Conservation (phyloP, 2,329 filamentous ascomycete genomes). For the Elsinoe perseae region DNA sequence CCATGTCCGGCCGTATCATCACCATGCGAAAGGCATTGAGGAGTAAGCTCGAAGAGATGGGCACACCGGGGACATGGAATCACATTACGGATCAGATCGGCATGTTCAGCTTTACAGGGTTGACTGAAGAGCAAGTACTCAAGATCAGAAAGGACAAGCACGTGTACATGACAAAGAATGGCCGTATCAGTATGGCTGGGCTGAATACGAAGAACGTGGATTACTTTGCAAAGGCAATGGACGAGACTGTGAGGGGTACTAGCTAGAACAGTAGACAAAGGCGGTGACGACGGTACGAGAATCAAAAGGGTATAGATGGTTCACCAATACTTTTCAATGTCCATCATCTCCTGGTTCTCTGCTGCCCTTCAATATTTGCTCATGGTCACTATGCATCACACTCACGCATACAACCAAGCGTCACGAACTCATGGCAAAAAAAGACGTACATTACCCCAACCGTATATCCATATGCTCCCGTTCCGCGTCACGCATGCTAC, state of each 20-base stretch:
- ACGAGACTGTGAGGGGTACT: conserved; percentile 65
- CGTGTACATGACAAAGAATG: conserved; percentile 94
- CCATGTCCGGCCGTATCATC: conserved; percentile 93
- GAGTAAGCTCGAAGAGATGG: conserved; percentile 70
- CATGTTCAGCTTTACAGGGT: conserved; percentile 94
- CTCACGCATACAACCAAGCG: neutral
- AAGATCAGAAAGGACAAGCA: conserved; percentile 63
- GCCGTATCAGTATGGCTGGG: conserved; percentile 97
- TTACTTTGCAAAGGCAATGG: conserved; percentile 83
- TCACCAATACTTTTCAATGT: neutral
- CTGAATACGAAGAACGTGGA: conserved; percentile 86
- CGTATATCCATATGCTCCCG: neutral
- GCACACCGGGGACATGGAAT: conserved; percentile 86
- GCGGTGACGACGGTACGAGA: neutral
- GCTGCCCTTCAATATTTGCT: no score
- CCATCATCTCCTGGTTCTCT: no score
- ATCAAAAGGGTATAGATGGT: neutral
- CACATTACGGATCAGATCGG: conserved; percentile 98
- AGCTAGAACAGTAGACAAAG: conserved; percentile 16
- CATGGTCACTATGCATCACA: no score
- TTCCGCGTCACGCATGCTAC: neutral
- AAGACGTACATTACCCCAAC: neutral
- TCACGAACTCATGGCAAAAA: neutral
- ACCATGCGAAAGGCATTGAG: conserved; percentile 77
- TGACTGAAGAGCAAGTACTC: conserved; percentile 64